Base-by-base conservation (phyloP, 2,329 filamentous ascomycete genomes). In the Knufia fluminis region DNA sequence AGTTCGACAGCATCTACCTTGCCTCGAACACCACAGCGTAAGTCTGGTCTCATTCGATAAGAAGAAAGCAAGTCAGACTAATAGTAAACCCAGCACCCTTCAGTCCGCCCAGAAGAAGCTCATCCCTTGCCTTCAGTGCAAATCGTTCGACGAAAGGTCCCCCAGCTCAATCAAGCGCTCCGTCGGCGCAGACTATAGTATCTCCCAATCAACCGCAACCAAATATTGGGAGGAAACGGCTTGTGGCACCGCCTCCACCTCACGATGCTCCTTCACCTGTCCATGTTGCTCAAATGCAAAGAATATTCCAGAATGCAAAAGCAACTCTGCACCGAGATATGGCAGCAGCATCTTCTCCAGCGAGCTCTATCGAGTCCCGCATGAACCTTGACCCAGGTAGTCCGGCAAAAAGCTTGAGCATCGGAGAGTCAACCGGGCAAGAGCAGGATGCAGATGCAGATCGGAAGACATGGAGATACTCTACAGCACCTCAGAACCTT, bases 211-310 rank as follows among this genome's bases (percentile, higher is more conserved):
- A 35, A 23, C n/a, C 42, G 28, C 22, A 24, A 46, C 46, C 54
- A 8, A 55, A 51, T 32, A 52, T 46, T 22, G 48, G 51, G 24
- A 46, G 49, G 2, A 57, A 53, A 44, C 41, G 51, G 42, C 16
- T 50, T 9, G 19, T 41, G 22, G 47, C n/a, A 22, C n/a, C 51
- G 7, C 48, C 54, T 12, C 33, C 48, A 16, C 43, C 42, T n/a
- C 51, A 50, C 24, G 52, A 54, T 12, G 48, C 35, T 10, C 46
- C 53, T 14, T 56, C 54, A 40, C 52, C 54, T 28, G 53, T 51
- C 42, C 57, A 59, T 49, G 54, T 54, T 35, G 47, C 53, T 41
- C 58, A 58, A 28, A 54, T 58, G 54, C 56, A 57, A 32, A 56
- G 49, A 33, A 46, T 58, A 4, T 56, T 59, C 38, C 58, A 58